These are phyloP conservation scores for Sorghum bicolor DNA, from an alignment of 176 grass and related monocot genomes.

Conservation along the genomic window Sorghum_bicolor_NCBIv3 NC_012871.2:12757001-12757500, in stretches of 20 bases:
- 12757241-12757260: neutral
- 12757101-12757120: no score
- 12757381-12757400: neutral
- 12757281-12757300: neutral
- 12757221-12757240: neutral
- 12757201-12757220: neutral
- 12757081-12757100: no score
- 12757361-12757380: neutral
- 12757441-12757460: neutral
- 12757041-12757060: no score
- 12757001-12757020: no score
- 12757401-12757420: rapidly evolving
- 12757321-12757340: neutral
- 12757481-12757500: neutral
- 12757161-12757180: no score
- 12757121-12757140: no score
- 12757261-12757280: neutral
- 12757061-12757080: no score
- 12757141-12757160: neutral
- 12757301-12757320: neutral
- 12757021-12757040: no score
- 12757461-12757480: neutral
- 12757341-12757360: neutral
- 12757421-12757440: neutral
- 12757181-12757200: no score